Evolutionary conservation across 1,284 basidiomycete species (phyloP), one percentile per base, ranked within the genome.

Genomic region (Bondarzewia mesenterica): DNA sequence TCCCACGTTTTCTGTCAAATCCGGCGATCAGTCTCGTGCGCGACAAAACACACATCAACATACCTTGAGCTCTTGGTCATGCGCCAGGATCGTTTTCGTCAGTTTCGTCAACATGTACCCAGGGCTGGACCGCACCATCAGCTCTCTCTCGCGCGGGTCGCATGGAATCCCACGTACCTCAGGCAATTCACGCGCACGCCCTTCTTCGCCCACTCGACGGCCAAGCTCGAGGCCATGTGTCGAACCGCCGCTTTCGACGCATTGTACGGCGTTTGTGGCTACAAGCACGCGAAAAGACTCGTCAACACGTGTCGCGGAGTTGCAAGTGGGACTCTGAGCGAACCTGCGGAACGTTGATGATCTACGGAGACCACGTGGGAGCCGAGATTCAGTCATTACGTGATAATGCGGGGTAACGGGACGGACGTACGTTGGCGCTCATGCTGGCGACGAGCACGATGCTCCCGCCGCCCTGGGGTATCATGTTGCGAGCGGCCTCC

Each of bases 201-300:
- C 57, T 78, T 77, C 69, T 85, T 87, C 2, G 91, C 91, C 90
- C 90, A 94, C 66, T 94, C 90, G 21, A 93, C 88, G 0, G 85
- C 91, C 45, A 94, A 72, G 56, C 82, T 88, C 1, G 85, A 74
- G 14, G 90, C 89, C 82, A 94, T 87, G 59, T 94, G 92, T 60
- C 84, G 85, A 27, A 94, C 91, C 46, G 90, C 89, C 79, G 54
- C 86, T 71, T 89, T 94, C 40, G 92, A 93, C n/a, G 90, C 87
- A 66, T 97, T 98, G 70, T 98, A 98, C 0, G 94, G 93, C 1
- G 90, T 89, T 76, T 98, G 94, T 35, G 80, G 81, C 78, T 96
- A 46, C 14, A 40, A 18, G 16, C 16, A 25, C 21, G 42, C 26
- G 23, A 41, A 23, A 45, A 35, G n/a, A n/a, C n/a, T n/a, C 26